Conservation (phyloP, 2,329 filamentous ascomycete genomes). For the Penicillium sp. region DNA sequence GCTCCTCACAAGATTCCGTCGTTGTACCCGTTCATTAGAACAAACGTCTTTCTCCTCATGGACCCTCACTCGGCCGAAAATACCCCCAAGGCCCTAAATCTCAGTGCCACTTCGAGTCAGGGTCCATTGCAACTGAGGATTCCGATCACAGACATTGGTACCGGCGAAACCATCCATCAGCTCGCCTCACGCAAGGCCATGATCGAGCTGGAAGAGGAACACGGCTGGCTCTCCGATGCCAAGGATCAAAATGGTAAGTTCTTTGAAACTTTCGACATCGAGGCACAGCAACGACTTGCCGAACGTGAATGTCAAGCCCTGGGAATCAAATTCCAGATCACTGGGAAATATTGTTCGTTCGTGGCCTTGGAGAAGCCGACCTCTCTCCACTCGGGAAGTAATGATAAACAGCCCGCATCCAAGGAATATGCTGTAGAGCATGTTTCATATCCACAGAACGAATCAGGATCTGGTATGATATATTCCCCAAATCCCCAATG, state of each 20-base stretch:
- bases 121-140: constrained; percentile 65
- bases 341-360: constrained; percentile 70
- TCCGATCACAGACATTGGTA: constrained; percentile 54
- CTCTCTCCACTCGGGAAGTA: neutral
- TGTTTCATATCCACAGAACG: neutral
- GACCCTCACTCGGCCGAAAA: constrained; percentile 50
- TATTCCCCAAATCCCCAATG: no score
- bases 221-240: constrained; percentile 62
- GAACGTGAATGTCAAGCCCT: constrained; percentile 66
- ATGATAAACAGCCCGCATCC: neutral
- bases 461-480: neutral
- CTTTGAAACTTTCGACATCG: constrained; percentile 50
- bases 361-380: constrained; percentile 60
- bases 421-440: neutral
- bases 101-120: constrained; percentile 57
- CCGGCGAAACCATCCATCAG: constrained; percentile 63
- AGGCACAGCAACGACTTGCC: constrained; percentile 59
- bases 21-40: constrained; percentile 66
- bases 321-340: constrained; percentile 65
- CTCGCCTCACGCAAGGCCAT: constrained; percentile 68
- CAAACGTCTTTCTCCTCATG: constrained; percentile 64
- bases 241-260: constrained; percentile 47
- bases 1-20: constrained; percentile 62
- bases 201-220: constrained; percentile 67
- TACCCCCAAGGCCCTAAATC: constrained; percentile 56